Percentiles rank a stretch among this genome's conserved stretches.
These are phyloP conservation scores for Curvularia verruculosa DNA, from an alignment of 2,329 filamentous ascomycete genomes.

Conservation along the genomic window DNA sequence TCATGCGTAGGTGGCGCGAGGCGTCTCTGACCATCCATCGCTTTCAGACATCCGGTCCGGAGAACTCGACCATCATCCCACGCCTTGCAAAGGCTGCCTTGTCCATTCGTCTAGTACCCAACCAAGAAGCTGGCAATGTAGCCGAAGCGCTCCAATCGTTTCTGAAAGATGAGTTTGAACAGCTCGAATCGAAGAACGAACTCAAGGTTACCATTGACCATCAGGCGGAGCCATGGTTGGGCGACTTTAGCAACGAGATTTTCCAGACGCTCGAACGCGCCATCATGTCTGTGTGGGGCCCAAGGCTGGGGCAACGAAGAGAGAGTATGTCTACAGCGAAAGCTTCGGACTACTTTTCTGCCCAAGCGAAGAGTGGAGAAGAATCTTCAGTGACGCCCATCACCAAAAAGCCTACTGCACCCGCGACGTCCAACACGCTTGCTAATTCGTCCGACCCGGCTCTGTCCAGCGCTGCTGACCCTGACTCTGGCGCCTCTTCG, in stretches of 20 bases:
- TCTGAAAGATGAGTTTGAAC: slow-evolving; percentile 71
- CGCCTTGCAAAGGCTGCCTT: slow-evolving; percentile 86
- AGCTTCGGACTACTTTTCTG: slow-evolving; percentile 26
- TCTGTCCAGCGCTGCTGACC: slow-evolving; percentile 14
- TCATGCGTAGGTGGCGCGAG: slow-evolving; percentile 95
- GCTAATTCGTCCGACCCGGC: slow-evolving; percentile 48
- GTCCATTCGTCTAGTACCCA: slow-evolving; percentile 89
- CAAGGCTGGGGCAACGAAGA: slow-evolving; percentile 49
- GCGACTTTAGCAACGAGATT: slow-evolving; percentile 87
- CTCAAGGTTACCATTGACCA: slow-evolving; percentile 87
- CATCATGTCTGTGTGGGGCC: slow-evolving; percentile 83
- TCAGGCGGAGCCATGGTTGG: slow-evolving; percentile 93
- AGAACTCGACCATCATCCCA: slow-evolving; percentile 89
- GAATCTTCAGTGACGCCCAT: background rate
- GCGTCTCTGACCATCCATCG: slow-evolving; percentile 93
- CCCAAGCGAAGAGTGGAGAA: slow-evolving; percentile 15
- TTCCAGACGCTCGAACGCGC: slow-evolving; percentile 88
- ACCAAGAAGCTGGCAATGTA: slow-evolving; percentile 84
- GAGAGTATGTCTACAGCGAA: slow-evolving; percentile 11
- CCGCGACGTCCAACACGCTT: slow-evolving; percentile 59
- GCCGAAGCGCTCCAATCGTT: slow-evolving; percentile 70
- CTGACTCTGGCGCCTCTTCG: slow-evolving; percentile 8
- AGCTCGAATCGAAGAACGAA: slow-evolving; percentile 79
- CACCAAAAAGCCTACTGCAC: slow-evolving; percentile 34
- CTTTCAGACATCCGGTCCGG: slow-evolving; percentile 87